Percentiles rank a stretch among this genome's conserved stretches.
Evolutionary conservation across 2,329 filamentous ascomycete genomes (phyloP).

Genomic region (Fusarium chlamydosporum): DNA sequence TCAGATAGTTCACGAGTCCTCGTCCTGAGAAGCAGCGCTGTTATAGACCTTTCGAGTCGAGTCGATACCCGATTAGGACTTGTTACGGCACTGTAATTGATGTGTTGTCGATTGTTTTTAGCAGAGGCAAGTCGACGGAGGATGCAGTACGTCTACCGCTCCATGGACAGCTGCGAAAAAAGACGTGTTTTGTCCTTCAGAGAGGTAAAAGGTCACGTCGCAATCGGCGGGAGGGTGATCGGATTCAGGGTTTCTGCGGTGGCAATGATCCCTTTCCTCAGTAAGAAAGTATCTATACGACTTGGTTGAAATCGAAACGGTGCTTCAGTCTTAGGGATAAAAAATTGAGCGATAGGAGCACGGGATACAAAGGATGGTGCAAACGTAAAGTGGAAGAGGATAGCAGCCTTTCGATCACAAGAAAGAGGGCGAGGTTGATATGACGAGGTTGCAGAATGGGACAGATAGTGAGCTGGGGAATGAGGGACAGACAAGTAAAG

Average conservation of each 20-base stretch:
- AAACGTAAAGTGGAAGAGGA: constrained; percentile 25
- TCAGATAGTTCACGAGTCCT: constrained; percentile 10
- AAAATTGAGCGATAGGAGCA: constrained; percentile 21
- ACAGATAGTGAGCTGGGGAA: constrained; percentile 44
- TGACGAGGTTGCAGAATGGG: constrained; percentile 46
- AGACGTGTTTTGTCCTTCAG: constrained; percentile 12
- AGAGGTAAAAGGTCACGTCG: constrained; percentile 19
- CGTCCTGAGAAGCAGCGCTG: constrained; percentile 6
- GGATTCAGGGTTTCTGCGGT: constrained; percentile 21
- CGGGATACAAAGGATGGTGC: constrained; percentile 7
- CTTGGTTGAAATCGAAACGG: constrained; percentile 21
- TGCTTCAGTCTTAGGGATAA: constrained; percentile 2
- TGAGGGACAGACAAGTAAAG: constrained; percentile 42
- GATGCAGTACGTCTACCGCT: constrained; percentile 11
- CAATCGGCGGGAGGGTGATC: constrained; percentile 23
- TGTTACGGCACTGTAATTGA: constrained; percentile 6
- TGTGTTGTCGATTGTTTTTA: constrained; percentile 10
- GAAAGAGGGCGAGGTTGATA: constrained; percentile 41
- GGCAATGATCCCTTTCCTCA: constrained; percentile 18
- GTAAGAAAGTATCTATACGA: constrained; percentile 10
- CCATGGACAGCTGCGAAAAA: constrained; percentile 15
- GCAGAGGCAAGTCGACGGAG: neutral
- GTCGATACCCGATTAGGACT: constrained; percentile 4
- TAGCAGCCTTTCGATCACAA: constrained; percentile 37
- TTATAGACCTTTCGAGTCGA: constrained; percentile 8